These are phyloP conservation scores for Camellia japonica DNA, from an alignment of 148 eudicot species.

Conservation along the genomic window DNA sequence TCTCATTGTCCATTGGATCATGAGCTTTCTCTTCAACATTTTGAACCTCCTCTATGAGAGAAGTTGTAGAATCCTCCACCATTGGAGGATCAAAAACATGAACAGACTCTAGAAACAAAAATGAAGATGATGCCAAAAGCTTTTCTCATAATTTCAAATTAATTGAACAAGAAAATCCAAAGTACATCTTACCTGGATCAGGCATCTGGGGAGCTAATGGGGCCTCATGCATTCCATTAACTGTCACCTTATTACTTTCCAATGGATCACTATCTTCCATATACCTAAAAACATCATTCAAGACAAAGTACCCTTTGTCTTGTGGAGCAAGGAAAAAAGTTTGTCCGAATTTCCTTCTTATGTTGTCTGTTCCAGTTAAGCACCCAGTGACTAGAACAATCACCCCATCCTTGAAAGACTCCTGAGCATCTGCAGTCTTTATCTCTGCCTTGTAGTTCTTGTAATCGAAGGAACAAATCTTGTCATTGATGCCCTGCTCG, in stretches of 20 bases:
- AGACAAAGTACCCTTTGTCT: conserved; percentile 60
- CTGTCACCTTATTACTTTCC: conserved; percentile 23
- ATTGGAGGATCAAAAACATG: conserved; percentile 28
- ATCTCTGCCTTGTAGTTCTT: conserved; percentile 70
- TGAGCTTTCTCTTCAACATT: conserved; percentile 24
- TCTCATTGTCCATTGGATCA: conserved; percentile 31
- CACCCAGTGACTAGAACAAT: conserved; percentile 67
- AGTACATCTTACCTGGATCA: conserved; percentile 40
- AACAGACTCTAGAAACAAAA: conserved; percentile 37
- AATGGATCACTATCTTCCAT: conserved; percentile 42
- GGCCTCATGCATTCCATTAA: conserved; percentile 32
- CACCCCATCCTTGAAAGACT: conserved; percentile 62
- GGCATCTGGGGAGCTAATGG: conserved; percentile 21
- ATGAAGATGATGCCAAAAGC: conserved; percentile 1
- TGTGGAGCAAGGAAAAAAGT: conserved; percentile 84
- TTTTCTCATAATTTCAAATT: neutral
- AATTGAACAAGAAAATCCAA: neutral
- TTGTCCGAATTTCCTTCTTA: conserved; percentile 58
- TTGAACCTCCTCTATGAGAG: conserved; percentile 32
- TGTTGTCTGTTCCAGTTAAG: conserved; percentile 59
- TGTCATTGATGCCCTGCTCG: conserved; percentile 62
- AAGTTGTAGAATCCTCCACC: conserved; percentile 24
- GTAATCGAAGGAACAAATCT: conserved; percentile 61
- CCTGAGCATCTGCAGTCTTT: conserved; percentile 74
- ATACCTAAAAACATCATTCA: conserved; percentile 67